Percentiles rank a stretch among this genome's conserved stretches.
These are phyloP conservation scores for Roridomyces roridus DNA, from an alignment of 768 basidiomycete species.

Conservation along the genomic window DNA sequence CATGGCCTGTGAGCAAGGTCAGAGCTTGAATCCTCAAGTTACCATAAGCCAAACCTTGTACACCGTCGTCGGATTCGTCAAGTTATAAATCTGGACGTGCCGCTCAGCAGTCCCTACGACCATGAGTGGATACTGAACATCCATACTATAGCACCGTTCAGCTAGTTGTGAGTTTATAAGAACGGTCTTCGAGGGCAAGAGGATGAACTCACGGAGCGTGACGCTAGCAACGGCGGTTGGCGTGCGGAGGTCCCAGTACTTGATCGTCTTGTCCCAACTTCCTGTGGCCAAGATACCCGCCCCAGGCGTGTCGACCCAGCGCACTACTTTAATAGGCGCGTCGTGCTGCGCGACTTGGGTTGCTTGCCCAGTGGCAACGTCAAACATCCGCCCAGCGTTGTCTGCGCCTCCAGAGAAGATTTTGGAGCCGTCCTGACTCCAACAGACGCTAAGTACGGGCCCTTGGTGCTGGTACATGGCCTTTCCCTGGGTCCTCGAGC, in stretches of 20 bases:
- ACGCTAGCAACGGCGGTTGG: slow-evolving; percentile 78
- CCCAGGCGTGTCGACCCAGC: slow-evolving; percentile 79
- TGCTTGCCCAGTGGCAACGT: slow-evolving; percentile 83
- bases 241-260: slow-evolving; percentile 94
- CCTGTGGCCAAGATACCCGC: slow-evolving; percentile 87
- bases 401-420: slow-evolving; percentile 93
- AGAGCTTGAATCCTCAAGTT: background rate
- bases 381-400: slow-evolving; percentile 92
- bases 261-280: slow-evolving; percentile 97
- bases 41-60: slow-evolving; percentile 64
- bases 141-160: slow-evolving; percentile 88
- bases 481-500: slow-evolving; percentile 67
- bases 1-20: no score
- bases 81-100: slow-evolving; percentile 88
- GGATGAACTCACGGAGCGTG: no score
- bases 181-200: no score
- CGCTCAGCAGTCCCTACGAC: slow-evolving; percentile 94
- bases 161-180: no score
- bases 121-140: slow-evolving; percentile 81
- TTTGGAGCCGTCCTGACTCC: slow-evolving; percentile 90
- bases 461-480: slow-evolving; percentile 76
- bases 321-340: slow-evolving; percentile 82
- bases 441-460: slow-evolving; percentile 72
- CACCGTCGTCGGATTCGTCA: slow-evolving; percentile 77
- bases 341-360: slow-evolving; percentile 91